A percentile compares a stretch with the other conserved stretches of the same genome.
Evolutionary conservation across 768 basidiomycete species (phyloP).

Genomic region (Xanthoconium purpureum): DNA sequence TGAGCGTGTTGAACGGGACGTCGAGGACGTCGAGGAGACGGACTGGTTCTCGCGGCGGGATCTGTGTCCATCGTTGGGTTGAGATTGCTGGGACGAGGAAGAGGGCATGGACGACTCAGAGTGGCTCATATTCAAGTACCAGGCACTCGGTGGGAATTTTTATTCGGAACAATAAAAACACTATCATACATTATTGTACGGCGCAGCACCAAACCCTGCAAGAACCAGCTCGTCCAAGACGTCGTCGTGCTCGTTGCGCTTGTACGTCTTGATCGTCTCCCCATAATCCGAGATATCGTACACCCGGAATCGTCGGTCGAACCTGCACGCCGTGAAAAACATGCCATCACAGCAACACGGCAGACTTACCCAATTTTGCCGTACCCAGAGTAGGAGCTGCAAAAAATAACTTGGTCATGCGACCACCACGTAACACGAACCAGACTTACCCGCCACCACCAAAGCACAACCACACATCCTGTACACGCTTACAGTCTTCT

Average conservation of each 20-base stretch:
- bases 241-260: conserved; percentile 70
- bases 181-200: conserved; percentile 19
- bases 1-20: conserved; percentile 20
- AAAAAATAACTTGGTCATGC: neutral
- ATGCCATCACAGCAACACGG: neutral
- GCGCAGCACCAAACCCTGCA: conserved; percentile 47
- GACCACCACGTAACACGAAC: neutral
- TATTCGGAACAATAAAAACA: neutral
- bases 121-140: conserved; percentile 7
- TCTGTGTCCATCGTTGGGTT: conserved; percentile 34
- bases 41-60: conserved; percentile 55
- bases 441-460: conserved; percentile 72
- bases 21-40: conserved; percentile 41
- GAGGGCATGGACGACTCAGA: conserved; percentile 17
- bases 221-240: conserved; percentile 64
- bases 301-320: conserved; percentile 88
- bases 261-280: conserved; percentile 88
- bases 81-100: conserved; percentile 17
- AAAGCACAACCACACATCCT: conserved; percentile 90
- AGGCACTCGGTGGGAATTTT: conserved; percentile 15
- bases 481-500: conserved; percentile 82
- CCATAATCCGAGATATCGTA: conserved; percentile 88
- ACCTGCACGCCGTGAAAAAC: conserved; percentile 40
- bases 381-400: conserved; percentile 79
- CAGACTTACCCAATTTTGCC: conserved; percentile 63